phyloP scores from a whole-genome alignment of 305 asterid genomes.

The Solanum hybrid region DNA sequence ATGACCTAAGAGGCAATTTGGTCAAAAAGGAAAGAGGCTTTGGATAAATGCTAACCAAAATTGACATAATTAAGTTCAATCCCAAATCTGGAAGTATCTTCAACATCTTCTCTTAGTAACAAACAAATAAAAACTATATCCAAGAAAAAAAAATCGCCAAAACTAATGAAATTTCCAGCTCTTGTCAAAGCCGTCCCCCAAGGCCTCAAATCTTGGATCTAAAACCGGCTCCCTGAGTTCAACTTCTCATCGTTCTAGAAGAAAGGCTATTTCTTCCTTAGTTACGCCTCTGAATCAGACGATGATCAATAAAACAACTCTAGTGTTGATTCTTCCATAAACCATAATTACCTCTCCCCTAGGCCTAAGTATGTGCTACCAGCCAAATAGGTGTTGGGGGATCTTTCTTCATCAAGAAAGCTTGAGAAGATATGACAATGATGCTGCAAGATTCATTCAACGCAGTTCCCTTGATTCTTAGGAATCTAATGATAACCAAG shows the following conservation, averaged over 20 bases:
- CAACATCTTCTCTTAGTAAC: neutral
- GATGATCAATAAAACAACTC: slow-evolving; percentile 12
- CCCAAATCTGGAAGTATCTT: neutral
- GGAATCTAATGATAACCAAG: slow-evolving; percentile 22
- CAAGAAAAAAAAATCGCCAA: slow-evolving; percentile 38
- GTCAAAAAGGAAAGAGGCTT: neutral
- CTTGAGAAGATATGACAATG: slow-evolving; percentile 12
- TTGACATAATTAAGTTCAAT: neutral
- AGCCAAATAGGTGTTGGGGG: slow-evolving; percentile 38
- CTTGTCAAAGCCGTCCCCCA: slow-evolving; percentile 8
- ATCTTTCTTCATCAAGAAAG: slow-evolving; percentile 7
- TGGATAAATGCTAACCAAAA: neutral
- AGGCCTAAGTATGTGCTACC: slow-evolving; percentile 54
- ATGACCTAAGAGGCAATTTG: neutral
- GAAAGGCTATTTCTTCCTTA: slow-evolving; percentile 4
- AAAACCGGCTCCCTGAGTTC: slow-evolving; percentile 3
- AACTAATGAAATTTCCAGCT: slow-evolving; percentile 19
- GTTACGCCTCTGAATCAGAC: slow-evolving; percentile 10
- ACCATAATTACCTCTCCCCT: slow-evolving; percentile 41
- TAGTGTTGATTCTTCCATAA: slow-evolving; percentile 23
- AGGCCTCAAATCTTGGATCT: slow-evolving; percentile 5
- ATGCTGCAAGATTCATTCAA: neutral
- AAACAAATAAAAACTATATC: neutral
- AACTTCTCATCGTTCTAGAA: neutral
- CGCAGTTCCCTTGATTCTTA: neutral